Conservation (phyloP, 2,329 filamentous ascomycete genomes). For the Xylariomycetidae sp. region DNA sequence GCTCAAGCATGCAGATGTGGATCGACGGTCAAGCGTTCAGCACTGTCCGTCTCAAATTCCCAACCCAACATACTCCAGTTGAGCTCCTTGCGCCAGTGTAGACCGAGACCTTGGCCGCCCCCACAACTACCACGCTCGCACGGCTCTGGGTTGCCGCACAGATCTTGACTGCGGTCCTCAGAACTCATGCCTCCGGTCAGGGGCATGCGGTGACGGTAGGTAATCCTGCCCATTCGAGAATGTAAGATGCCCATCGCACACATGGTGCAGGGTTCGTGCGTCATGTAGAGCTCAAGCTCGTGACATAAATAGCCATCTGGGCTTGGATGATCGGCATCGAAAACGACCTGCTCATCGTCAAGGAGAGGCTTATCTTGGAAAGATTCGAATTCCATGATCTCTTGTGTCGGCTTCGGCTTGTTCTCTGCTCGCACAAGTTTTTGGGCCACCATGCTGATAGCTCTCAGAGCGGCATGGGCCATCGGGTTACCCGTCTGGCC, state of each 20-base stretch:
- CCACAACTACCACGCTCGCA: slow-evolving; percentile 33
- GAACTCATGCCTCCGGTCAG: slow-evolving; percentile 78
- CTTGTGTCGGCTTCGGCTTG: slow-evolving; percentile 27
- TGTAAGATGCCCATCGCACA: slow-evolving; percentile 96
- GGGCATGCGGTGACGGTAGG: slow-evolving; percentile 76
- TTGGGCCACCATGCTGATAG: slow-evolving; percentile 77
- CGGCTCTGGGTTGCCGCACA: slow-evolving; percentile 17
- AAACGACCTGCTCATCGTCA: slow-evolving; percentile 59
- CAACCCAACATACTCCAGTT: slow-evolving; percentile 84
- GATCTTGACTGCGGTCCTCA: slow-evolving; percentile 57
- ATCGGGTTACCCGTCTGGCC: slow-evolving; percentile 64
- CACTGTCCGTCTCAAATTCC: slow-evolving; percentile 59
- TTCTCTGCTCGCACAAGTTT: slow-evolving; percentile 56
- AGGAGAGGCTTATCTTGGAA: slow-evolving; percentile 67
- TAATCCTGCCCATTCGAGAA: slow-evolving; percentile 81
- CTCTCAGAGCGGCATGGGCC: slow-evolving; percentile 72
- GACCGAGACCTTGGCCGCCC: slow-evolving; percentile 58
- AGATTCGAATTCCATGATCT: slow-evolving; percentile 52
- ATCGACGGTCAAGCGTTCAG: slow-evolving; percentile 37
- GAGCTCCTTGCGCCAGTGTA: slow-evolving; percentile 71
- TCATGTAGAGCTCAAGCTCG: slow-evolving; percentile 87
- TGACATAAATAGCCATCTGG: slow-evolving; percentile 90
- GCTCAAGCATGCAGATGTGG: slow-evolving; percentile 45
- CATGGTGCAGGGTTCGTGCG: slow-evolving; percentile 93
- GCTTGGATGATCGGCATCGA: slow-evolving; percentile 58